A percentile compares a stretch with the other conserved stretches of the same genome.
Evolutionary conservation across 2,329 filamentous ascomycete genomes (phyloP).

Genomic region (Ustulina deusta): DNA sequence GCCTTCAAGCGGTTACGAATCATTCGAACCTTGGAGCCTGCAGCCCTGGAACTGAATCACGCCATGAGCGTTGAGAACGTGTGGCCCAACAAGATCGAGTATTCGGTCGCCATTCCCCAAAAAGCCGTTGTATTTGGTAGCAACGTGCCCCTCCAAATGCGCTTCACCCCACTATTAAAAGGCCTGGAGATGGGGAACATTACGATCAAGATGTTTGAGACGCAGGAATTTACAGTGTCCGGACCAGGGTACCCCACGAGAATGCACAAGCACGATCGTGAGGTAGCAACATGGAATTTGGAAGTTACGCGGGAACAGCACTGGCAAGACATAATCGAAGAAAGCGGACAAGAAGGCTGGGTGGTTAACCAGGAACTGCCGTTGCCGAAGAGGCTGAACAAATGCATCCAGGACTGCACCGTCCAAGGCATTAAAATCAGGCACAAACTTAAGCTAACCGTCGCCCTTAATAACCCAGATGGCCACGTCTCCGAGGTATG

Average conservation of each 20-base stretch:
- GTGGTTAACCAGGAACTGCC: slow-evolving; percentile 71
- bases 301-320: slow-evolving; percentile 69
- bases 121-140: slow-evolving; percentile 96
- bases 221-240: slow-evolving; percentile 73
- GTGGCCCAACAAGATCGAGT: slow-evolving; percentile 98
- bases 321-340: slow-evolving; percentile 76
- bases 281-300: slow-evolving; percentile 71
- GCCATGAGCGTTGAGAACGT: slow-evolving; percentile 97
- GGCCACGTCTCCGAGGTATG: slow-evolving; percentile 89
- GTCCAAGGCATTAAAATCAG: slow-evolving; percentile 89
- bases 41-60: slow-evolving; percentile 82
- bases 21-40: slow-evolving; percentile 80
- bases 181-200: slow-evolving; percentile 88
- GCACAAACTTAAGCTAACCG: slow-evolving; percentile 91
- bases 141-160: slow-evolving; percentile 84
- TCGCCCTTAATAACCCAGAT: slow-evolving; percentile 93
- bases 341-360: slow-evolving; percentile 75
- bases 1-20: slow-evolving; percentile 82
- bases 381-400: slow-evolving; percentile 83
- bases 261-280: slow-evolving; percentile 72
- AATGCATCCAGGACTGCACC: slow-evolving; percentile 91
- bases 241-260: slow-evolving; percentile 60
- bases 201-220: slow-evolving; percentile 82
- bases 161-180: slow-evolving; percentile 88
- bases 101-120: slow-evolving; percentile 91